Base-by-base conservation (phyloP, 305 asterid species). In the Fraxinus albicans region DNA sequence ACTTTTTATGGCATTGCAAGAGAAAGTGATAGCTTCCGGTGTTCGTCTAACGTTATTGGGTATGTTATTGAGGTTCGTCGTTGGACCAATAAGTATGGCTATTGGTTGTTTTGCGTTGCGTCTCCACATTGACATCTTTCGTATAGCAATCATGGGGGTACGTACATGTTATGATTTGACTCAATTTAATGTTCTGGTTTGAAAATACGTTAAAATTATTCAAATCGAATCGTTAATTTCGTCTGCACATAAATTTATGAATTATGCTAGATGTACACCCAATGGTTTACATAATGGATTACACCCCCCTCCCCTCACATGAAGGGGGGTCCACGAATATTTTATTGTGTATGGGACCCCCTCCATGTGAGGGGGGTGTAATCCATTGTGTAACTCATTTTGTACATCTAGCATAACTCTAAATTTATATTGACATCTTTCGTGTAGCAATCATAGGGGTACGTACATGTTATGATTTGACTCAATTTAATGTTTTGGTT, bases 1-100 rank as follows among this genome's bases (percentile, higher is more conserved):
- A 50, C 80, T 93, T n/a, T 95, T 95, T 84, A 92, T 95, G 93
- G 98, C 96, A 17, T 65, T 90, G 81, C 93, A 90, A 87, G 87
- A 87, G 67, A 95, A 90, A 83, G 36, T 91, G 4, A 86, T 93
- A 82, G 89, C 91, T 0, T 91, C 96, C 38, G 96, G 98, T 0
- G 73, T 83, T 17, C 58, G 86, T 36, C 76, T 90, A 40, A 79
- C 91, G 2, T 2, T 90, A 15, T 83, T 86, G 38, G 91, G 86
- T 4, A 83, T 93, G 91, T 77, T 90, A 47, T 72, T 95, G 80
- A 87, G 97, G 84, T 95, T 95, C 77, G 86, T 90, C 1, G 85
- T 81, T 0, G 95, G 94, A 12, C 96, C 98, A 0, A 70, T 91
- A 1, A 10, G 89, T 0, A 89, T 86, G 31, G 79, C 90, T 1